Conservation (phyloP, 495 filamentous ascomycete genomes). For the Chaetomium tenue region DNA sequence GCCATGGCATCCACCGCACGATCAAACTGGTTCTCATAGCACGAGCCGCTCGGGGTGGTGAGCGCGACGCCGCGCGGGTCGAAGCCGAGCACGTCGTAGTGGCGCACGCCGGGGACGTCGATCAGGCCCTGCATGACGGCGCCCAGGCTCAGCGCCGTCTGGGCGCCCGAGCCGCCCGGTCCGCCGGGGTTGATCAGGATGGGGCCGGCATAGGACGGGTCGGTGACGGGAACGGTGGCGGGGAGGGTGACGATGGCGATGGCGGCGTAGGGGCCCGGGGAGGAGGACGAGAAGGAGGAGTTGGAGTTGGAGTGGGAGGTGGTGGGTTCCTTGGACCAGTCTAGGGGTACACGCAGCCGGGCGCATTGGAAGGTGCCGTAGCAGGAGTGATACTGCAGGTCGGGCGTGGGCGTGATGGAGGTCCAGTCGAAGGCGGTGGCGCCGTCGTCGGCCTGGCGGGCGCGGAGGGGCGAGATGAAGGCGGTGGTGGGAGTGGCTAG, state of each 20-base stretch:
- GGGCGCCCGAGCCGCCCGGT: neutral
- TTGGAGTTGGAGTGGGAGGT: neutral
- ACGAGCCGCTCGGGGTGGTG: neutral
- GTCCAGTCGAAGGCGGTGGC: conserved; percentile 22
- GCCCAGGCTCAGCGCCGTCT: neutral
- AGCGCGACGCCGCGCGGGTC: neutral
- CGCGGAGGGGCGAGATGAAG: no score
- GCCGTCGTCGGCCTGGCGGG: no score
- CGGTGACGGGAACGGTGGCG: neutral
- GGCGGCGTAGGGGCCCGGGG: neutral
- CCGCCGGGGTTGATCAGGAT: neutral
- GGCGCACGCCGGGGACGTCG: neutral
- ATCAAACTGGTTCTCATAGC: neutral
- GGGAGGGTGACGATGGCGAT: conserved; percentile 2
- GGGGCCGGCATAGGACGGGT: neutral
- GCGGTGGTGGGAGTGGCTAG: no score
- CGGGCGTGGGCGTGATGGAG: conserved; percentile 31
- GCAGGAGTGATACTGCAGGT: conserved; percentile 23
- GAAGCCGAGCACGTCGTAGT: neutral
- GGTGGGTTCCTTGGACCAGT: neutral
- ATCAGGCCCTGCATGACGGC: neutral
- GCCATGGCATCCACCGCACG: neutral
- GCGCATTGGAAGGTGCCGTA: neutral
- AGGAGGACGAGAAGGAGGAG: neutral
- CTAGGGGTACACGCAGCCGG: neutral